A percentile compares a stretch with the other conserved stretches of the same genome.
Conservation (phyloP, 768 basidiomycete genomes). For the Botryobasidium botryosum region DNA sequence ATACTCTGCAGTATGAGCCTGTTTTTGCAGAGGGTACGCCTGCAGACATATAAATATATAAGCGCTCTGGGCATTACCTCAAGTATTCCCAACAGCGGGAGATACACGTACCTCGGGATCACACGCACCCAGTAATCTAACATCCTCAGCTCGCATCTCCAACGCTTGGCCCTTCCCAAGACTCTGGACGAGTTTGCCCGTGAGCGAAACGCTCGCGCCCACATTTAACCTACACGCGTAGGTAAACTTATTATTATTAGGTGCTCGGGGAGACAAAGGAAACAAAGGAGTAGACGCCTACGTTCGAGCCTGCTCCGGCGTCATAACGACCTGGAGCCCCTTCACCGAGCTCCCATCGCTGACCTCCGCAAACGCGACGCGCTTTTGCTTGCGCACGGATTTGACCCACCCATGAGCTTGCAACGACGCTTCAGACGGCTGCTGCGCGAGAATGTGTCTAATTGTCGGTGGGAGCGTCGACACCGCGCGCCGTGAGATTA, state of each 20-base stretch:
- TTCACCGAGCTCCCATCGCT: slow-evolving; percentile 59
- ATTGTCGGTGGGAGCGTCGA: no score
- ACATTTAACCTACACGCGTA: slow-evolving; percentile 27
- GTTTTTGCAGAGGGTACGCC: slow-evolving; percentile 88
- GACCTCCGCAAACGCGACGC: slow-evolving; percentile 59
- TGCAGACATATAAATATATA: slow-evolving; percentile 23
- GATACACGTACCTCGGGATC: slow-evolving; percentile 32
- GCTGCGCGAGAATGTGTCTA: no score
- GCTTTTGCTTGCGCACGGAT: slow-evolving; percentile 73
- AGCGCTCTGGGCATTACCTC: no score
- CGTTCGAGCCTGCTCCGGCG: slow-evolving; percentile 21
- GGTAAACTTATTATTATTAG: not conserved
- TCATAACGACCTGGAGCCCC: slow-evolving; percentile 68
- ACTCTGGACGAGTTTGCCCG: slow-evolving; percentile 30
- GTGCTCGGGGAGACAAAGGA: not conserved
- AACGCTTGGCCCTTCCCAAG: slow-evolving; percentile 33
- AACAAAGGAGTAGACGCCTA: no score
- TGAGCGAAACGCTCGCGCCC: slow-evolving; percentile 38
- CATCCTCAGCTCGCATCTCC: slow-evolving; percentile 34
- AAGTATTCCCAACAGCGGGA: not conserved
- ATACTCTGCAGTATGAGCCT: slow-evolving; percentile 59
- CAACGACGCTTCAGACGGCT: no score
- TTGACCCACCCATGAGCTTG: slow-evolving; percentile 84
- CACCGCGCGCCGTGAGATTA: no score
- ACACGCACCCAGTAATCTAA: slow-evolving; percentile 38